Base-by-base conservation (phyloP, 169 alveolate species). In the Hepatocystis sp. region DNA sequence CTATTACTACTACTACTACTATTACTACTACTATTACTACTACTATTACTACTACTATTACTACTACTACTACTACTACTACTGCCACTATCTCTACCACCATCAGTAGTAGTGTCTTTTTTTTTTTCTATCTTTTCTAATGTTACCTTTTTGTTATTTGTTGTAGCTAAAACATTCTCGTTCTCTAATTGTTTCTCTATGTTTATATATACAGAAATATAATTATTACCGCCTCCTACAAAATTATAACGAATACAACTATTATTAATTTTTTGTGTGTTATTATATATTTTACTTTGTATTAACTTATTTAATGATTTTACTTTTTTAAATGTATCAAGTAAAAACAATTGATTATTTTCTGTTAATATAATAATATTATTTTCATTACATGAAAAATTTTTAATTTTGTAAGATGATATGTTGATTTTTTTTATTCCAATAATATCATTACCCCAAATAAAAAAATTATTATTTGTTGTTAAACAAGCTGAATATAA, bases 401-500 rank as follows among this genome's bases (percentile, higher is more conserved):
- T 64, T 40, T 49, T 58, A 47, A 71, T 58, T 21, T 25, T 58
- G 11, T 28, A 30, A 42, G 53, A 56, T 2, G 55, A 61, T 23
- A 51, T 17, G 63, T 71, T 56, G 28, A 71, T 42, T 28, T 44
- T 71, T 56, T 71, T 55, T 11, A 58, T 39, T 34, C 51, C 51
- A 13, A 15, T n/a, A 27, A 71, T 71, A 34, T 58, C 28, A 56
- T 71, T 71, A 17, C 86, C 86, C 86, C 86, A 71, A 13, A 71
- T 19, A 51, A 47, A 71, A 36, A 71, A 71, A 28, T 19, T 58
- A 28, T 71, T 61, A 56, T 58, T 46, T 58, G 53, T 71, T 47
- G 86, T 71, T 71, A 71, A 71, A 55, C 86, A 71, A 49, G 86
- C 86, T 40, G 86, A 71, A 36, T 49, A 71, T 56, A 71, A 58